These are phyloP conservation scores for Salix arbutifolia DNA, from an alignment of 345 rosid genomes.

Conservation along the genomic window DNA sequence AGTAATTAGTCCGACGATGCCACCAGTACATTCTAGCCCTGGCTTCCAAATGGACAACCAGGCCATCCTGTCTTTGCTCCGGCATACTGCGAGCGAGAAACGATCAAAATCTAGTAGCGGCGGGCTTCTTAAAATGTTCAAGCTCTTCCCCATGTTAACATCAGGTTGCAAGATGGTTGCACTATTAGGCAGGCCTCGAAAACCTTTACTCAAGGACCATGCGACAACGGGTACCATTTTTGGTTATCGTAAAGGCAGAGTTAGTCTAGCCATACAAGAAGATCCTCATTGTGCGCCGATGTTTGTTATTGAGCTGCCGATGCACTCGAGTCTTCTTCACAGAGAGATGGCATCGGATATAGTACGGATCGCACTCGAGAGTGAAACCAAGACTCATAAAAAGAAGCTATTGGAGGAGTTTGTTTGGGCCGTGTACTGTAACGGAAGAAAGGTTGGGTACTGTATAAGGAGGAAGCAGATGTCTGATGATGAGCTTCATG, in stretches of 20 bases:
- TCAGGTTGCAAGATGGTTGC: constrained; percentile 97
- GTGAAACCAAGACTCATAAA: constrained; percentile 74
- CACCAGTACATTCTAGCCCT: constrained; percentile 77
- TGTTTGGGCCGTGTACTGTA: constrained; percentile 93
- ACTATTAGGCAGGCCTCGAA: constrained; percentile 61
- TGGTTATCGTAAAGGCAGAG: constrained; percentile 80
- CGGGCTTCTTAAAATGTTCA: constrained; percentile 72
- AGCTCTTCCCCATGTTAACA: constrained; percentile 88
- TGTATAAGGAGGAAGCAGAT: constrained; percentile 78
- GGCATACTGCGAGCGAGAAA: constrained; percentile 45
- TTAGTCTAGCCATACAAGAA: constrained; percentile 80
- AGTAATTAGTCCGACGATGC: constrained; percentile 29
- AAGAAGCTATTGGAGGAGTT: constrained; percentile 78
- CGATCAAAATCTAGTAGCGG: constrained; percentile 48
- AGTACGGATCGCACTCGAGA: constrained; percentile 78
- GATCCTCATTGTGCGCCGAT: constrained; percentile 80
- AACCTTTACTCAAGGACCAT: constrained; percentile 66
- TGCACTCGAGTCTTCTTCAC: constrained; percentile 61
- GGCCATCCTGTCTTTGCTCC: constrained; percentile 64
- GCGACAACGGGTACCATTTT: constrained; percentile 85
- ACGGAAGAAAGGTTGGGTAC: constrained; percentile 82
- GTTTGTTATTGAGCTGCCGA: constrained; percentile 84
- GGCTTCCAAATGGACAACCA: constrained; percentile 69
- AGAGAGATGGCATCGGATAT: constrained; percentile 93
- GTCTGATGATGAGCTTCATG: constrained; percentile 83